Evolutionary conservation across 2,329 filamentous ascomycete species (phyloP), one percentile per base, ranked within the genome.

Genomic region (Aspergillus ruber): DNA sequence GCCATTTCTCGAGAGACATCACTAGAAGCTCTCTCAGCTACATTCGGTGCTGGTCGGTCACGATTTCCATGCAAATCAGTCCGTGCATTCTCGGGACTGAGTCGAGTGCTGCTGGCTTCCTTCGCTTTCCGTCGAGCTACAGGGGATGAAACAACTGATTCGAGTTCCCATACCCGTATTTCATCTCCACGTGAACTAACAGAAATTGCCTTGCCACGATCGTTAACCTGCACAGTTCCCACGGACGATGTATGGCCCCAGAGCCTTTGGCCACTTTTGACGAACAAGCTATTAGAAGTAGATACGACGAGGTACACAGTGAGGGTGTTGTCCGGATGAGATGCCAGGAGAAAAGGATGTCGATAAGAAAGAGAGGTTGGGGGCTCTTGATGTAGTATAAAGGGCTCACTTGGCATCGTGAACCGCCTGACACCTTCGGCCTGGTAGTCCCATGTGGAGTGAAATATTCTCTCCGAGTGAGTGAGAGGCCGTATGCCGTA

Each of bases 241-340:
- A 96, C 88, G 3, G 87, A 88, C 1, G 90, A 94, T 0, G 90
- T 95, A 62, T 95, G 90, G 6, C 90, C 90, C 87, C 88, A 95
- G 5, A 96, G 79, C 23, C 88, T 79, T 53, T 83, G 84, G 1
- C 86, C 88, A 0, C 82, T 72, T 33, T 86, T 85, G 47, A 96
- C 83, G 1, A 79, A 80, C 2, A 95, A 74, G 1, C 66, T 62
- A 0, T 80, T 76, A 1, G 80, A 71, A 3, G 80, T 88, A 0
- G 89, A 91, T 3, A 81, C 88, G 56, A 91, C 88, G 27, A 94
- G 76, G 61, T 93, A 86, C 29, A 95, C 74, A 1, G 89, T 84
- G 21, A 95, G 73, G 0, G 90, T 95, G 62, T 96, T 96, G 66
- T 96, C 90, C 0, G 86, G 82, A 54, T 95, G 81, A 0, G 88